Conservation (phyloP, 2,329 filamentous ascomycete genomes). For the Hymenoscyphus linearis region DNA sequence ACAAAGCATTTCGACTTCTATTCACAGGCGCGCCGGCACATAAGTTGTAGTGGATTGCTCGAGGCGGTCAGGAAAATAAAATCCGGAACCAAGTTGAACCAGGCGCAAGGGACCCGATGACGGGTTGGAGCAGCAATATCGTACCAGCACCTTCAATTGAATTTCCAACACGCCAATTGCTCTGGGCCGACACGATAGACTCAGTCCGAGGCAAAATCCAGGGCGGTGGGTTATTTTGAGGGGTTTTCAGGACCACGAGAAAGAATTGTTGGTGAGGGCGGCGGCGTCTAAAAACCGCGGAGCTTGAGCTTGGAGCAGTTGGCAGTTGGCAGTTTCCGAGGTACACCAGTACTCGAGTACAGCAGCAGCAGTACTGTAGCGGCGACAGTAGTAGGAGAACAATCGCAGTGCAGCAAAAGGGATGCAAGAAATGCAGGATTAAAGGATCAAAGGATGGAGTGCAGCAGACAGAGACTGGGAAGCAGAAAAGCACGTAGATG, state of each 20-base stretch:
- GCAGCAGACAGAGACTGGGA: background rate
- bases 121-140: constrained; percentile 10
- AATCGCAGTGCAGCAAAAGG: constrained; percentile 5
- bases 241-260: constrained; percentile 16
- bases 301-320: no score
- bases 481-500: background rate
- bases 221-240: constrained; percentile 7
- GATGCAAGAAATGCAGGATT: constrained; percentile 4
- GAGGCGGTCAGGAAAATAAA: constrained; percentile 19
- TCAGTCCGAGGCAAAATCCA: constrained; percentile 4
- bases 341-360: constrained; percentile 1
- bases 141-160: constrained; percentile 15
- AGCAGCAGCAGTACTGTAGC: constrained; percentile 2
- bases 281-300: constrained; percentile 16
- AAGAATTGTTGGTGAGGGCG: constrained; percentile 20
- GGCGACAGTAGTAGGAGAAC: constrained; percentile 9
- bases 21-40: constrained; percentile 23
- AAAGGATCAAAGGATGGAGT: constrained; percentile 4
- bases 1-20: constrained; percentile 32
- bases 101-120: constrained; percentile 11
- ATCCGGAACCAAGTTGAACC: constrained; percentile 4
- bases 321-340: constrained; percentile 4
- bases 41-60: constrained; percentile 19
- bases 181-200: constrained; percentile 7
- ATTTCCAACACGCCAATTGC: constrained; percentile 11